Conservation (phyloP, 2,329 filamentous ascomycete species). For the Cadophora gregata region DNA sequence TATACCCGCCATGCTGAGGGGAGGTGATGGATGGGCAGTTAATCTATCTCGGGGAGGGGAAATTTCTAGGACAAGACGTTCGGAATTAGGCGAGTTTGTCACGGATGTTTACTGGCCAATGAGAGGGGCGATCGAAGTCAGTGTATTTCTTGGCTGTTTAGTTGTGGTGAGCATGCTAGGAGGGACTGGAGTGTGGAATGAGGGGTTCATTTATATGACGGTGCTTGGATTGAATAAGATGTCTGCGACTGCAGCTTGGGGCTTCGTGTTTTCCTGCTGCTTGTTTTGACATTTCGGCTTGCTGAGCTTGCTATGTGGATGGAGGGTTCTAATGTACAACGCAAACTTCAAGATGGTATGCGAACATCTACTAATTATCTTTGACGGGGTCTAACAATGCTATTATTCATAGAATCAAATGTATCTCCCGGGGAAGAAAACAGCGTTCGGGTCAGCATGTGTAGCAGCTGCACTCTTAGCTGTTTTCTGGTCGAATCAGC, state of each 20-base stretch:
- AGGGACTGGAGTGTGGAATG: not conserved
- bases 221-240: slow-evolving; percentile 11
- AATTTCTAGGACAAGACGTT: not conserved
- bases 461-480: not conserved
- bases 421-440: not conserved
- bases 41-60: slow-evolving; percentile 15
- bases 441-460: not conserved
- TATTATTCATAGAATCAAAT: not conserved
- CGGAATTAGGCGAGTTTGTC: not conserved
- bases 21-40: not conserved
- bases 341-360: not conserved
- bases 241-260: not conserved
- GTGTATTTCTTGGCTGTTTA: no score
- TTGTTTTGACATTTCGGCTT: not conserved
- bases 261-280: not conserved
- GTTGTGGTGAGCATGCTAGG: not conserved
- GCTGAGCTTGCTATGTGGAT: not conserved
- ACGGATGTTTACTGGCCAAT: not conserved
- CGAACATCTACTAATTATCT: not conserved
- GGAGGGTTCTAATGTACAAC: not conserved
- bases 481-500: slow-evolving; percentile 4
- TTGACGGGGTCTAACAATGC: not conserved
- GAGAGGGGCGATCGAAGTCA: not conserved
- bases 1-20: not conserved
- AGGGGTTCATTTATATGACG: not conserved